These are phyloP conservation scores for Astrothelium macrocarpum DNA, from an alignment of 495 filamentous ascomycete species.

Conservation along the genomic window DNA sequence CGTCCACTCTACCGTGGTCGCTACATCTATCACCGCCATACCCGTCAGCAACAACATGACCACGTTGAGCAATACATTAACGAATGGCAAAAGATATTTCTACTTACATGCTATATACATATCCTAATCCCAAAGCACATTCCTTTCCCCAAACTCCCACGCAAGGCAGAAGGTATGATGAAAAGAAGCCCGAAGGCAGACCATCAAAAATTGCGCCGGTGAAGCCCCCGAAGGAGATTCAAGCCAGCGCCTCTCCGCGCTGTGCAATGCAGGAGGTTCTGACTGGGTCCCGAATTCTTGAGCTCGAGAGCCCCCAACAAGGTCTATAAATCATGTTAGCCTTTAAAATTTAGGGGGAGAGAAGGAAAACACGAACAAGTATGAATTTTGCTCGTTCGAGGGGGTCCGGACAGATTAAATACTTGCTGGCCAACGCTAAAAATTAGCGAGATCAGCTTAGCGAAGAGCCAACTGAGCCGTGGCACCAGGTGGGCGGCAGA, in stretches of 20 bases:
- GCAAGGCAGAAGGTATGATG: background rate
- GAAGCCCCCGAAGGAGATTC: slow-evolving; percentile 29
- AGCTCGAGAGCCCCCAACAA: slow-evolving; percentile 4
- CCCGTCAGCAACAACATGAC: background rate
- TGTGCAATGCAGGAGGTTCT: slow-evolving; percentile 29
- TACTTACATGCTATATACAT: background rate
- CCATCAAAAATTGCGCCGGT: slow-evolving; percentile 29
- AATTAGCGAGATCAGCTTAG: too few relatives aligned
- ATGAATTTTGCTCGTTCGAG: background rate
- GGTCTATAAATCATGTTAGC: too few relatives aligned
- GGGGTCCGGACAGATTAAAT: too few relatives aligned
- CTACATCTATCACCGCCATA: background rate
- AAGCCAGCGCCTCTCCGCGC: slow-evolving; percentile 21
- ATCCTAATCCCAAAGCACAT: too few relatives aligned
- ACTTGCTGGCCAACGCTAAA: too few relatives aligned
- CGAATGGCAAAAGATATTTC: background rate
- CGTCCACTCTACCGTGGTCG: background rate
- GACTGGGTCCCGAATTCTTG: slow-evolving; percentile 7
- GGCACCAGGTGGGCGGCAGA: too few relatives aligned
- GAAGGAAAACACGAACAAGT: background rate
- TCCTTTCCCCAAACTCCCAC: slow-evolving; percentile 3
- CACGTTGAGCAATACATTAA: background rate
- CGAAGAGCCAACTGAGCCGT: too few relatives aligned
- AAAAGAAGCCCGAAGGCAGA: background rate
- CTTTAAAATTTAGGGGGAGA: too few relatives aligned